A percentile compares a stretch with the other conserved stretches of the same genome.
phyloP scores from a whole-genome alignment of 495 filamentous ascomycete genomes.

The Penicillium daleae region DNA sequence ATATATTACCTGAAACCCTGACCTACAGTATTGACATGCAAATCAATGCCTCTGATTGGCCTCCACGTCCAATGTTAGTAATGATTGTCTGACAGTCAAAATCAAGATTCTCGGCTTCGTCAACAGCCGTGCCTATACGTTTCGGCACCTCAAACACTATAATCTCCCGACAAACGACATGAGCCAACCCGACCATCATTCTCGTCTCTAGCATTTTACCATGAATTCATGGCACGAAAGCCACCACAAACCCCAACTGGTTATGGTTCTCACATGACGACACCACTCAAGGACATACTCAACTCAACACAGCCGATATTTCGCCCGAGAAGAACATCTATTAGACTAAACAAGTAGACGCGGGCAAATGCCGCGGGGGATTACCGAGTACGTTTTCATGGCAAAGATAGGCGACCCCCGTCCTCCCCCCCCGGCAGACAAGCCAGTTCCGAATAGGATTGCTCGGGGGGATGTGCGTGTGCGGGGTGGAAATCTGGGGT shows the following conservation, averaged over 20 bases:
- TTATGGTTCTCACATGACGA: not conserved
- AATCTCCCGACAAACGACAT: not conserved
- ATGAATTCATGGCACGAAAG: not conserved
- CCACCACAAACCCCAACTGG: not conserved
- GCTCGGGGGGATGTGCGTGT: not conserved
- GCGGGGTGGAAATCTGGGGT: constrained; percentile 27
- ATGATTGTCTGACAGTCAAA: not conserved
- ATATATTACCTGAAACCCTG: not conserved
- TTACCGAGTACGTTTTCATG: constrained; percentile 12
- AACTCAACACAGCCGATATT: not conserved
- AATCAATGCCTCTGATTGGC: not conserved
- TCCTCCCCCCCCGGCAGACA: not conserved
- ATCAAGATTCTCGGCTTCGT: not conserved
- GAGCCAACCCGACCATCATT: not conserved
- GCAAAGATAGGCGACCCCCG: constrained; percentile 24
- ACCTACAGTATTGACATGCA: not conserved
- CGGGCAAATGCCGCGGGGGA: constrained; percentile 19
- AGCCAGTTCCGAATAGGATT: not conserved
- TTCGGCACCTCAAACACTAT: not conserved
- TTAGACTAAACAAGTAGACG: not conserved
- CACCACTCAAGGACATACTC: not conserved
- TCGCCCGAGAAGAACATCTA: not conserved
- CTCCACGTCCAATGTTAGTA: not conserved
- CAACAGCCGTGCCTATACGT: not conserved
- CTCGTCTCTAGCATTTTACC: not conserved